phyloP scores from a whole-genome alignment of 2,329 filamentous ascomycete species.

The Penicillium sp. region DNA sequence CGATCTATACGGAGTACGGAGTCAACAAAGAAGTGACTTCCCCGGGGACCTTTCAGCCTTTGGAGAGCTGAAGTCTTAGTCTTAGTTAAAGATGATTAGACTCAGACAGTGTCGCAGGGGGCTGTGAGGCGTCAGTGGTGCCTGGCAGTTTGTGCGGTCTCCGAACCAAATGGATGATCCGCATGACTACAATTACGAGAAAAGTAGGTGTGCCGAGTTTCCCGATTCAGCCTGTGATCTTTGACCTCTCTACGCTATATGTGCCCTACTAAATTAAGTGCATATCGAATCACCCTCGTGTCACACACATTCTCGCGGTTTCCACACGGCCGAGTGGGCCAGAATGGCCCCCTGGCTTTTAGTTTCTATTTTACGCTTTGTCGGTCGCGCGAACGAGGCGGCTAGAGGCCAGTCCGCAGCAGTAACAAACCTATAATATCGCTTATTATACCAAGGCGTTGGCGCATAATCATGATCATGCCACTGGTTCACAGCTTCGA shows the following conservation, averaged over 20 bases:
- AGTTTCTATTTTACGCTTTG: neutral
- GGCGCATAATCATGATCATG: neutral
- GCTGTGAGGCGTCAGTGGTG: neutral
- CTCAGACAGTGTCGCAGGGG: neutral
- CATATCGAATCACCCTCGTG: conserved; percentile 1
- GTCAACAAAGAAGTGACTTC: neutral
- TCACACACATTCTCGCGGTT: neutral
- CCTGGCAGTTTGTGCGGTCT: conserved; percentile 14
- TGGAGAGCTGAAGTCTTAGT: neutral
- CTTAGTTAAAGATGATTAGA: neutral
- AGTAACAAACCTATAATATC: neutral
- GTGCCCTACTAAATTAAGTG: neutral
- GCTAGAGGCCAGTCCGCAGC: neutral
- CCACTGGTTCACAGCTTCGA: neutral
- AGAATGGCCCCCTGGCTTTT: neutral
- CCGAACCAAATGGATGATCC: conserved; percentile 6
- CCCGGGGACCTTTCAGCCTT: neutral
- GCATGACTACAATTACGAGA: conserved; percentile 10
- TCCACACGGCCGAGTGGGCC: neutral
- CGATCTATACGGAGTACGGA: neutral
- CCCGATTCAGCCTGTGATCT: conserved; percentile 6
- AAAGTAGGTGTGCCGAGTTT: conserved; percentile 14
- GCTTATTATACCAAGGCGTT: neutral
- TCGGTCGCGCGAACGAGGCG: neutral
- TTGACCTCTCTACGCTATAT: conserved; percentile 8